Base-by-base conservation (phyloP, 2,329 filamentous ascomycete species). In the Colletotrichum sidae region DNA sequence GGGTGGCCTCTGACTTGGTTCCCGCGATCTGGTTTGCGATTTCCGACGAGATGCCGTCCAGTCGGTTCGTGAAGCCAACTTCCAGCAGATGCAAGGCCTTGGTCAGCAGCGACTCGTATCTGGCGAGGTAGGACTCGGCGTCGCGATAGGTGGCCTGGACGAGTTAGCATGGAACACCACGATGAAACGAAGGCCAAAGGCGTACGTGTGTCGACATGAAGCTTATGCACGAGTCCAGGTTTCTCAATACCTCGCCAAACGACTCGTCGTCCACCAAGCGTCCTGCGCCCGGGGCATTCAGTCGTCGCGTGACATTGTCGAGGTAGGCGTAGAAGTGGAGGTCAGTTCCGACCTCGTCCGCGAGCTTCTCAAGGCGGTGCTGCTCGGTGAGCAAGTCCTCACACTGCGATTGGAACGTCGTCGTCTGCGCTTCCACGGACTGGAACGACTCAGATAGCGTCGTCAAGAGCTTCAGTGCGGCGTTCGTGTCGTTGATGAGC, bases 251-350 rank as follows among this genome's bases (percentile, higher is more conserved):
- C 57, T 97, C 92, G 2, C 91, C 89, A 73, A 98, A 97, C 49
- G 92, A 91, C 55, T 91, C 89, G 61, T 91, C 90, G 50, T 94
- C 91, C 13, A 97, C 94, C 60, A 97, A 84, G 62, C 91, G 93
- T 53, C 92, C 90, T 17, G 95, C 94, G 1, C 94, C 94, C 0
- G 96, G 94, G 0, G 94, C 94, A 81, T 98, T 98, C 63, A 99
- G 87, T 12, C 94, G 88, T 60, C 94, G 87, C 0, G 94, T 97
- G 66, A 95, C 94, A 51, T 91, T 94, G 69, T 99, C 96, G 6
- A 99, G 85, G 74, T 97, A 97, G 17, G 92, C 88, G 77, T 99
- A 99, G 78, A 97, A 97, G 74, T 94, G 90, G n/a, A 97, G 82
- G 71, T 97, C 96, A 33, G 92, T 92, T 34, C 92, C 91, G 61